Conservation (phyloP, 495 filamentous ascomycete species). For the Xylaria castorea region DNA sequence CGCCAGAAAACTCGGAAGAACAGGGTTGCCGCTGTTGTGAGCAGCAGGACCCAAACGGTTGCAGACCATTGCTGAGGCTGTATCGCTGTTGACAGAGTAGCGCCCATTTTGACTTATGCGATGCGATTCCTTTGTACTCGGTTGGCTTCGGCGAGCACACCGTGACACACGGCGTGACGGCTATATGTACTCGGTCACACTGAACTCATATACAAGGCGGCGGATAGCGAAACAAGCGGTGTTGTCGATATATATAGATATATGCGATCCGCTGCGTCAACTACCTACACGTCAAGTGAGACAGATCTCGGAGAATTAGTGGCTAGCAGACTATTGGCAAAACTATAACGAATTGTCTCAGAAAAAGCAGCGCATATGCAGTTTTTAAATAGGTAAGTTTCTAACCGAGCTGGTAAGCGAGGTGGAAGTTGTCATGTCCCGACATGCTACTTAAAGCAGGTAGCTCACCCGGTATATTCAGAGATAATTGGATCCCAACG, state of each 20-base stretch:
- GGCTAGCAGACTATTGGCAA: not conserved
- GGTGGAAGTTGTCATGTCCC: constrained; percentile 1
- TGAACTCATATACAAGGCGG: not conserved
- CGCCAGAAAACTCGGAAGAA: constrained; percentile 26
- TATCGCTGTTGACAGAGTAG: not conserved
- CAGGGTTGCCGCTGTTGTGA: constrained; percentile 9
- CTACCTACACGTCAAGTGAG: not conserved
- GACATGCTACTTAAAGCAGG: not conserved
- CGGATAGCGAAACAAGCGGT: not conserved
- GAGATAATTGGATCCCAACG: not conserved
- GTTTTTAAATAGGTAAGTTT: constrained; percentile 7
- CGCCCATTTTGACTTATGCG: constrained; percentile 13
- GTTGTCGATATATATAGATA: not conserved
- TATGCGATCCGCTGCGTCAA: not conserved
- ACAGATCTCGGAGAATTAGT: not conserved
- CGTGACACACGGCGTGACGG: not conserved
- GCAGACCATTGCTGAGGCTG: constrained; percentile 21
- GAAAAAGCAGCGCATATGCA: constrained; percentile 10
- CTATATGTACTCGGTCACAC: constrained; percentile 2
- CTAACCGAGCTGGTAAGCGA: constrained; percentile 26
- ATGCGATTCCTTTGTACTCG: not conserved
- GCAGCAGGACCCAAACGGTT: constrained; percentile 24
- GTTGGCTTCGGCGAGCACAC: not conserved
- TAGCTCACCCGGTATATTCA: not conserved
- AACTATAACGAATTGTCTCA: not conserved